Percentiles rank a stretch among this genome's conserved stretches.
These are phyloP conservation scores for Groenewaldozyma salmanticensis DNA, from an alignment of 805 yeast genomes.

Conservation along the genomic window DNA sequence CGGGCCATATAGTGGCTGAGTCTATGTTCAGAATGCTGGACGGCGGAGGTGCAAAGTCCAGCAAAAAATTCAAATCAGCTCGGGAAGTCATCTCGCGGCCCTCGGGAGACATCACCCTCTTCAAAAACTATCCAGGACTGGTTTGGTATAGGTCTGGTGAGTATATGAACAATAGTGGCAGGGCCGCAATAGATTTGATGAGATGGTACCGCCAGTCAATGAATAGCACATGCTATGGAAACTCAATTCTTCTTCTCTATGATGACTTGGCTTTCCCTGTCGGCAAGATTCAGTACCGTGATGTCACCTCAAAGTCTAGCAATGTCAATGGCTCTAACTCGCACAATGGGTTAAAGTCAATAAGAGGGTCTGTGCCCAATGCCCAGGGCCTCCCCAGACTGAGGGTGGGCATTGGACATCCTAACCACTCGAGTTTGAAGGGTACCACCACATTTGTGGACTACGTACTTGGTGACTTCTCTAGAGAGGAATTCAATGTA, in stretches of 20 bases:
- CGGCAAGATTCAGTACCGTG: conserved; percentile 42
- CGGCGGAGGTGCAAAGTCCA: not conserved
- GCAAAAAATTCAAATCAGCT: conserved; percentile 5
- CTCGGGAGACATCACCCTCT: conserved; percentile 13
- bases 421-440: conserved; percentile 29
- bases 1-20: conserved; percentile 54
- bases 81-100: conserved; percentile 1
- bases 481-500: not conserved
- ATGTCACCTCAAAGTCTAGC: conserved; percentile 49
- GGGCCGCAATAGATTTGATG: conserved; percentile 43
- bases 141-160: conserved; percentile 43
- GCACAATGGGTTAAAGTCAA: conserved; percentile 71
- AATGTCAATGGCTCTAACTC: conserved; percentile 64
- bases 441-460: conserved; percentile 40
- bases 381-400: conserved; percentile 47
- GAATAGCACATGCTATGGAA: conserved; percentile 6
- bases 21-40: conserved; percentile 11
- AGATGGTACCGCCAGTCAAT: conserved; percentile 23
- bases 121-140: conserved; percentile 19
- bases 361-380: conserved; percentile 33
- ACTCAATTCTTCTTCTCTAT: conserved; percentile 50
- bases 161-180: conserved; percentile 66
- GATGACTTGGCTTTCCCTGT: conserved; percentile 54
- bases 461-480: conserved; percentile 4
- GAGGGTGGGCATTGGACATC: conserved; percentile 71